phyloP scores from a whole-genome alignment of 306 rosid genomes.

The Psophocarpus tetragonolobus region DNA sequence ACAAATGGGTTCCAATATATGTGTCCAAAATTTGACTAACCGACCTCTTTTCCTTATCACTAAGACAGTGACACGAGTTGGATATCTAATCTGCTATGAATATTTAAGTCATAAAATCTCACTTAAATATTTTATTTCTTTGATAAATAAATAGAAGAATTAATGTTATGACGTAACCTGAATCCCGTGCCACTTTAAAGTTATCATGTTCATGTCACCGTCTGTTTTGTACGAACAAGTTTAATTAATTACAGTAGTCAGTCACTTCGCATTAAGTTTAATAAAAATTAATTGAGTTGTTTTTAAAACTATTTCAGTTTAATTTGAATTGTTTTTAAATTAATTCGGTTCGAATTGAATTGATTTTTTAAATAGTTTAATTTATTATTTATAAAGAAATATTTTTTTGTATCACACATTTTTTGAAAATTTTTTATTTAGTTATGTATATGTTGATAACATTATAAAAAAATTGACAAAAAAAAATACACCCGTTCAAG shows the following conservation, averaged over 20 bases:
- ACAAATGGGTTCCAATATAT: not conserved
- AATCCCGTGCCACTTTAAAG: not conserved
- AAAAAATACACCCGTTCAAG: too few species aligned
- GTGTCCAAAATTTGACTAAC: not conserved
- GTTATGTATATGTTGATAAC: too few species aligned
- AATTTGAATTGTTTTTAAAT: too few species aligned
- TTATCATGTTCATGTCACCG: not conserved
- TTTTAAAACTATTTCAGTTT: too few species aligned
- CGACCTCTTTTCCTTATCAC: not conserved
- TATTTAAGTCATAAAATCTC: not conserved
- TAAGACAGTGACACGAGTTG: not conserved
- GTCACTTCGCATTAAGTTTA: not conserved
- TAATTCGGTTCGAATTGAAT: too few species aligned
- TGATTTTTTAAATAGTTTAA: too few species aligned
- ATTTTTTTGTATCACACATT: too few species aligned
- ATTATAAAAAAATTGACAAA: too few species aligned
- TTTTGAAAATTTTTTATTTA: too few species aligned
- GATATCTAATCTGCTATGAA: not conserved
- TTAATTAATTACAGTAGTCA: not conserved
- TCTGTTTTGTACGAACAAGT: not conserved
- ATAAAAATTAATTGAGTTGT: not conserved
- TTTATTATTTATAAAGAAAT: too few species aligned
- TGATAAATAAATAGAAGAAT: not conserved
- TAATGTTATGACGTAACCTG: not conserved
- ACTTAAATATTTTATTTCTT: not conserved